Percentiles rank a stretch among this genome's conserved stretches.
Conservation (phyloP, 2,329 filamentous ascomycete species). For the Grosmannia huntii region DNA sequence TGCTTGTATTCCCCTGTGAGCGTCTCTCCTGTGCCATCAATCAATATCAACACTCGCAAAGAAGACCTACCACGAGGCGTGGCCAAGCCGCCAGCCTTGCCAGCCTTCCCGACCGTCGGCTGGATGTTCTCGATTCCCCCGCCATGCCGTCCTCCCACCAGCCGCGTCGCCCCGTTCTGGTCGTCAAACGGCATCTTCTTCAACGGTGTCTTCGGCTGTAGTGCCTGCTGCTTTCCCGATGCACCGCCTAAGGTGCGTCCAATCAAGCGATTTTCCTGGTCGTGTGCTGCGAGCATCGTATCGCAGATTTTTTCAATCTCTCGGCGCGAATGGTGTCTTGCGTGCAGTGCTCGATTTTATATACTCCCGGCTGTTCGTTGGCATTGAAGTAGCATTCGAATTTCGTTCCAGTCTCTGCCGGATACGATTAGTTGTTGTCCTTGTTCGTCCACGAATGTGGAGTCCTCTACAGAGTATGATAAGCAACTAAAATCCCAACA, state of each 20-base stretch:
- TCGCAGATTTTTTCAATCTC: background rate
- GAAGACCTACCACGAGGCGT: constrained; percentile 62
- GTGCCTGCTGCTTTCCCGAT: constrained; percentile 54
- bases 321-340: background rate
- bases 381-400: background rate
- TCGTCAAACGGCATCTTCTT: constrained; percentile 67
- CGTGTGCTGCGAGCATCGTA: constrained; percentile 61
- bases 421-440: background rate
- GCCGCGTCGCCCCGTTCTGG: constrained; percentile 55
- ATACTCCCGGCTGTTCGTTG: background rate
- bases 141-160: constrained; percentile 34
- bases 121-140: constrained; percentile 41
- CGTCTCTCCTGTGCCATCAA: background rate
- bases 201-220: constrained; percentile 69
- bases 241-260: constrained; percentile 58
- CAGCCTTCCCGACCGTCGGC: constrained; percentile 35
- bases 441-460: constrained; percentile 1
- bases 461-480: background rate
- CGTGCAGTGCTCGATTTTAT: background rate
- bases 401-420: background rate
- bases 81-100: constrained; percentile 45
- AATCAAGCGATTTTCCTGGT: constrained; percentile 81
- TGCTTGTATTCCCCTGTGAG: constrained; percentile 17
- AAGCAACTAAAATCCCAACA: background rate
- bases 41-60: background rate